Percentiles rank a stretch among this genome's conserved stretches.
phyloP scores from a whole-genome alignment of 305 asterid genomes.

The Euphrasia arctica region DNA sequence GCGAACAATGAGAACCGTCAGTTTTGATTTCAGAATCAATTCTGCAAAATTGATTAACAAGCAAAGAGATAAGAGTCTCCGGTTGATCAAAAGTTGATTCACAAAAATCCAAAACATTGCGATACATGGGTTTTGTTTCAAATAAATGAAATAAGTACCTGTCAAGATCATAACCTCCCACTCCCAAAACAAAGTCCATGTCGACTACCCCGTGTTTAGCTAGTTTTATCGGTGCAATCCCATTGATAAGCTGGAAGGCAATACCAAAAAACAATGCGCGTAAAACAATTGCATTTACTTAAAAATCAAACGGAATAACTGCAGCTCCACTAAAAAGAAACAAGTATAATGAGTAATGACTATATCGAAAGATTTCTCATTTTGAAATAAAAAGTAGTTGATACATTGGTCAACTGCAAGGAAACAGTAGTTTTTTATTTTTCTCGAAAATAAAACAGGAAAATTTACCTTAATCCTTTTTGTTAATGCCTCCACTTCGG shows the following conservation, averaged over 20 bases:
- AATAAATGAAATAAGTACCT: constrained; percentile 41
- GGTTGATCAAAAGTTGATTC: neutral
- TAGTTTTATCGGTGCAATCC: constrained; percentile 72
- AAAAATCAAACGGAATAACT: neutral
- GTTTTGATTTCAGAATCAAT: constrained; percentile 71
- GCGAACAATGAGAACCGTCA: constrained; percentile 60
- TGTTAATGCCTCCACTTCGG: constrained; percentile 57
- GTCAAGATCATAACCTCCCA: constrained; percentile 97
- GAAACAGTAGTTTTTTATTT: neutral
- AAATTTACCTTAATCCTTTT: constrained; percentile 61
- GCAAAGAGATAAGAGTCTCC: neutral
- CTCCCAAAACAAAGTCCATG: constrained; percentile 93
- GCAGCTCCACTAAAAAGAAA: neutral
- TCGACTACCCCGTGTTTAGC: constrained; percentile 77
- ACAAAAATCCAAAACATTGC: neutral
- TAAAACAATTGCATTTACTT: neutral
- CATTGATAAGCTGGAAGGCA: constrained; percentile 69
- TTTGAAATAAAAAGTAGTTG: neutral
- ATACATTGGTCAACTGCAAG: constrained; percentile 8
- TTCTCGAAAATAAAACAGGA: neutral
- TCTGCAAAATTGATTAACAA: constrained; percentile 41
- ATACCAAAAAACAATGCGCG: constrained; percentile 18
- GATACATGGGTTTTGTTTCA: neutral
- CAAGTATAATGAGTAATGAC: neutral
- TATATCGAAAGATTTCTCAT: constrained; percentile 9